Evolutionary conservation across 1,139 yeast species (phyloP).

Genomic region (Geotrichum citri-aurantii): DNA sequence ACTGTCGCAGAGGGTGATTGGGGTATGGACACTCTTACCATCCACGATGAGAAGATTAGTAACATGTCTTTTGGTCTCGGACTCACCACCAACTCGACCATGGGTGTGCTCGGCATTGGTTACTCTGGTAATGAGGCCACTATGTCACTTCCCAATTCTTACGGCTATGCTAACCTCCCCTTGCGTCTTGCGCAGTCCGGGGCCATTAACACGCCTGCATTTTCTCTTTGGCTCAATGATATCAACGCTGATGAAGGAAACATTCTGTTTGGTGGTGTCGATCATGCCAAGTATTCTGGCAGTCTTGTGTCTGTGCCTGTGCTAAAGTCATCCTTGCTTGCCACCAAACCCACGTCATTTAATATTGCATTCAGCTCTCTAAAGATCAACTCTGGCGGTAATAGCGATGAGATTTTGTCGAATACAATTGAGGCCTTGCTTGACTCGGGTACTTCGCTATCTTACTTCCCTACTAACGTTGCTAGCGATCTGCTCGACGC

Average conservation of each 20-base stretch:
- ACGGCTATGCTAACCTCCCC: constrained; percentile 42
- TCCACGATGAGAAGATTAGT: constrained; percentile 19
- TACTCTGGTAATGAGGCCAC: constrained; percentile 17
- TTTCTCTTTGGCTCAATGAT: constrained; percentile 50
- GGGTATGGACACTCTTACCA: constrained; percentile 42
- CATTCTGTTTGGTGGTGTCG: constrained; percentile 55
- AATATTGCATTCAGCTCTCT: constrained; percentile 16
- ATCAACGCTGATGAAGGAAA: constrained; percentile 42
- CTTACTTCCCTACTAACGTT: constrained; percentile 27
- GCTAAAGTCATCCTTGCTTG: constrained; percentile 11
- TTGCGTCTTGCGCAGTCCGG: constrained; percentile 45
- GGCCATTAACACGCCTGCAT: constrained; percentile 44
- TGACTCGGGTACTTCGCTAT: constrained; percentile 33
- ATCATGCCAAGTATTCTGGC: constrained; percentile 49
- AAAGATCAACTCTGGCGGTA: constrained; percentile 11
- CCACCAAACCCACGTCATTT: constrained; percentile 17
- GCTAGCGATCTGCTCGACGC: constrained; percentile 18
- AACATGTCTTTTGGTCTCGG: constrained; percentile 32
- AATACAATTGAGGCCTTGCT: constrained; percentile 25
- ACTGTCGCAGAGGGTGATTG: constrained; percentile 43
- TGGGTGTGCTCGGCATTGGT: constrained; percentile 35
- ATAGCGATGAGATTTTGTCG: constrained; percentile 3
- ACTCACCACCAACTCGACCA: constrained; percentile 28
- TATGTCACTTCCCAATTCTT: constrained; percentile 24
- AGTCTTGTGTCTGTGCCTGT: constrained; percentile 34